Conservation (phyloP, 805 yeast species). For the Saccharomycodes ludwigii region DNA sequence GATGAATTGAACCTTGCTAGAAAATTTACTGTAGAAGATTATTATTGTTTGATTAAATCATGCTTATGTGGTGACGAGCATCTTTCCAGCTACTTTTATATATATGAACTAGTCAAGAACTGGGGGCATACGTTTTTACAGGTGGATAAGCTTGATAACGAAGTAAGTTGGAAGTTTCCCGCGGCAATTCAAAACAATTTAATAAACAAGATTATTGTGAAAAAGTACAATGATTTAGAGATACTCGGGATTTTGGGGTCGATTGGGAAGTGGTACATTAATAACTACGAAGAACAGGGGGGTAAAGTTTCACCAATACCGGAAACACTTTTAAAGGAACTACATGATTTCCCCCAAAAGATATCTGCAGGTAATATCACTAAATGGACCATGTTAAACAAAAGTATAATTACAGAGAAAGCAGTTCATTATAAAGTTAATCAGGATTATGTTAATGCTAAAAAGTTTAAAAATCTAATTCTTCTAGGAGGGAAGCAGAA, state of each 20-base stretch:
- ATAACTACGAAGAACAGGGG: not conserved
- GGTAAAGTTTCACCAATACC: constrained; percentile 1
- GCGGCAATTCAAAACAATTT: constrained; percentile 2
- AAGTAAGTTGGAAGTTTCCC: constrained; percentile 1
- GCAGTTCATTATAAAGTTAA: no score
- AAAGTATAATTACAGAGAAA: no score
- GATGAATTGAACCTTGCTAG: not conserved
- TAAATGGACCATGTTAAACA: no score
- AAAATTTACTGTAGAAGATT: constrained; percentile 10
- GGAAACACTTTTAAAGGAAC: no score
- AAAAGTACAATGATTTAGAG: not conserved
- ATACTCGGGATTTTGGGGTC: not conserved
- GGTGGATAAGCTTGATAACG: not conserved
- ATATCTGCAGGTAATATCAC: no score
- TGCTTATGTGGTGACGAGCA: constrained; percentile 6
- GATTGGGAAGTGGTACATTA: constrained; percentile 3
- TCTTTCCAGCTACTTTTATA: constrained; percentile 7
- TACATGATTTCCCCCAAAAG: no score
- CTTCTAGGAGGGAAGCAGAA: no score
- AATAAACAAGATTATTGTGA: constrained; percentile 1
- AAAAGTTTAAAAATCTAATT: no score
- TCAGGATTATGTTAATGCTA: no score
- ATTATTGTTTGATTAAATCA: constrained; percentile 8
- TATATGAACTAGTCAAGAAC: constrained; percentile 2
- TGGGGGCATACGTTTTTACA: not conserved